Percentiles rank a stretch among this genome's conserved stretches.
These are phyloP conservation scores for Debaryomyces psychrophilus DNA, from an alignment of 1,139 yeast species.

Conservation along the genomic window DNA sequence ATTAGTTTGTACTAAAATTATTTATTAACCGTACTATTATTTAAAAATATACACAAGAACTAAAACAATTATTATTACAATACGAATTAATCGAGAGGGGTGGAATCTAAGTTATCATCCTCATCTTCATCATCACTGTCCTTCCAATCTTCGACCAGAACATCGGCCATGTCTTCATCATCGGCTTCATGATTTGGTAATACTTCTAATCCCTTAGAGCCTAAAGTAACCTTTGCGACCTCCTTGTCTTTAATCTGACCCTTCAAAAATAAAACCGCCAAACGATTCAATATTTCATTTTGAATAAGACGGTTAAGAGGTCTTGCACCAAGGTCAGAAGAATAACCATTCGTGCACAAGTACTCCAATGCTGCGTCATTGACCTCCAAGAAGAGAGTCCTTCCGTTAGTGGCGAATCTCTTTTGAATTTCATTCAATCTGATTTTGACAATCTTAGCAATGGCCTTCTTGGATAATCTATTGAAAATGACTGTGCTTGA, in stretches of 20 bases:
- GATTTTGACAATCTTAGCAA: slow-evolving; percentile 85
- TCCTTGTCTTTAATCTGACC: slow-evolving; percentile 92
- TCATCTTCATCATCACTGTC: slow-evolving; percentile 60
- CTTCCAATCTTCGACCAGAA: slow-evolving; percentile 57
- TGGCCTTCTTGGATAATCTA: slow-evolving; percentile 87
- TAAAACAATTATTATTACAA: neutral
- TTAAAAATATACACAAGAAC: slow-evolving; percentile 3
- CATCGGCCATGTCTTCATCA: slow-evolving; percentile 57
- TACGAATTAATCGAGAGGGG: slow-evolving; percentile 2
- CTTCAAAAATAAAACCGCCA: slow-evolving; percentile 85
- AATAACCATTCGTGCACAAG: slow-evolving; percentile 83
- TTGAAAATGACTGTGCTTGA: slow-evolving; percentile 91
- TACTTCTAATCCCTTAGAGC: slow-evolving; percentile 71
- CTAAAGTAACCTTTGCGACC: slow-evolving; percentile 65
- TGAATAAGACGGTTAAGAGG: slow-evolving; percentile 95
- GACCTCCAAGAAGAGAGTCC: slow-evolving; percentile 68
- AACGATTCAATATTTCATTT: slow-evolving; percentile 77
- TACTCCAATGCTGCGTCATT: slow-evolving; percentile 78
- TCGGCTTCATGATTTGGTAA: slow-evolving; percentile 82
- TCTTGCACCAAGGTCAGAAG: slow-evolving; percentile 94
- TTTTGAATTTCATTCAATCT: slow-evolving; percentile 82
- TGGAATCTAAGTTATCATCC: slow-evolving; percentile 18
- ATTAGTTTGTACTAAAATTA: neutral
- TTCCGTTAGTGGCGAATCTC: slow-evolving; percentile 83
- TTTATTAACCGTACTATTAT: too few relatives aligned